Conservation (phyloP, 805 yeast species). For the Yarrowia yakushimensis region DNA sequence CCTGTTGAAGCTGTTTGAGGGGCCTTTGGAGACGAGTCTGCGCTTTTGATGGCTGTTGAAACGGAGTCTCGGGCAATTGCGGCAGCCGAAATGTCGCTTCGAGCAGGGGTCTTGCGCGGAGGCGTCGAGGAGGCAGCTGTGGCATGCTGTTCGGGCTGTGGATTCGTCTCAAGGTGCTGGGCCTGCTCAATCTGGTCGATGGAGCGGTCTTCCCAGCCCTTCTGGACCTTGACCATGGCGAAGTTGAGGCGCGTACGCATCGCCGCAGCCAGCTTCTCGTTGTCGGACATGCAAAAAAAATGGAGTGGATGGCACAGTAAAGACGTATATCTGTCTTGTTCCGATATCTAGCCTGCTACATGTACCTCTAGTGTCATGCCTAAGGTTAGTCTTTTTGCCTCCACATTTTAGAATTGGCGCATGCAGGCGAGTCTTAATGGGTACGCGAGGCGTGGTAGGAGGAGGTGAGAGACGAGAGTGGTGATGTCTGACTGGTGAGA, state of each 20-base stretch:
- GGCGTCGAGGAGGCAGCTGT: too few relatives aligned
- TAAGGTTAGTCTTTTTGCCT: constrained; percentile 9
- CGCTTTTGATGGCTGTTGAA: too few relatives aligned
- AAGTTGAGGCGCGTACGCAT: constrained; percentile 22
- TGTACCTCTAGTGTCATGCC: background rate
- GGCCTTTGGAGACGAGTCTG: background rate
- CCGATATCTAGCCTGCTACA: background rate
- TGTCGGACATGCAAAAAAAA: constrained; percentile 9
- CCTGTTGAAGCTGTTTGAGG: background rate
- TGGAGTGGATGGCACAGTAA: too few relatives aligned
- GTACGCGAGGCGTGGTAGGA: too few relatives aligned
- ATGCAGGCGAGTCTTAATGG: constrained; percentile 18
- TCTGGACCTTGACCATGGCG: constrained; percentile 23
- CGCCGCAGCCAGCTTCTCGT: constrained; percentile 21
- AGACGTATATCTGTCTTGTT: background rate
- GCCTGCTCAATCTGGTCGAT: constrained; percentile 3
- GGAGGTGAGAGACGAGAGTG: too few relatives aligned
- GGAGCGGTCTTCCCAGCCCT: constrained; percentile 21
- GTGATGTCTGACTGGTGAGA: too few relatives aligned
- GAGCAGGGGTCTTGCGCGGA: background rate
- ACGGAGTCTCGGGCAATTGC: background rate
- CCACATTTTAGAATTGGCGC: constrained; percentile 21
- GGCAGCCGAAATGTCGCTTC: background rate
- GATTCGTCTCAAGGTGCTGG: too few relatives aligned
- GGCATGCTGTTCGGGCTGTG: too few relatives aligned